Conservation (phyloP, 495 filamentous ascomycete species). For the Aspergillus panamensis region DNA sequence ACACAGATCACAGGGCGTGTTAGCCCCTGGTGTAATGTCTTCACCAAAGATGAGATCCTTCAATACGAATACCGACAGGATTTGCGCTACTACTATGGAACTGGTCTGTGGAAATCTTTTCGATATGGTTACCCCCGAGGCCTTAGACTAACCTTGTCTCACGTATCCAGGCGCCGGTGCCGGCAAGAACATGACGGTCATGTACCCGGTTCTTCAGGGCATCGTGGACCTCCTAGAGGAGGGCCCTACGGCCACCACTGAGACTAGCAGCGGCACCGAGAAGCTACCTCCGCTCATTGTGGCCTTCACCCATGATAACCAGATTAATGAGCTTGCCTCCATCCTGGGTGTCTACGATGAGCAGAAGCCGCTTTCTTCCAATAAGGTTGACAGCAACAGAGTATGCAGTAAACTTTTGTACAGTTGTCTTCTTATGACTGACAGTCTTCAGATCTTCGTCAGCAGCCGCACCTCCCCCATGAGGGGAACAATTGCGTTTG, state of each 20-base stretch:
- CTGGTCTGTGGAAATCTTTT: constrained; percentile 4
- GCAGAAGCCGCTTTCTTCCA: constrained; percentile 36
- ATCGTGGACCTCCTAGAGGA: constrained; percentile 45
- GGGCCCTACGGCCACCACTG: constrained; percentile 40
- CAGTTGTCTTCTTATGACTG: no score
- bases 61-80: constrained; percentile 59
- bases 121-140: background rate
- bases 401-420: constrained; percentile 26
- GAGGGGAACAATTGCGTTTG: constrained; percentile 54
- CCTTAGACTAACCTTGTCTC: background rate
- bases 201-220: constrained; percentile 28
- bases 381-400: constrained; percentile 11
- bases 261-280: constrained; percentile 35
- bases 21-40: constrained; percentile 52
- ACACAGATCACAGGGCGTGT: constrained; percentile 52
- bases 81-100: constrained; percentile 57
- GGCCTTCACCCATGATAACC: constrained; percentile 57
- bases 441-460: constrained; percentile 31
- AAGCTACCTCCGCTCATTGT: constrained; percentile 47
- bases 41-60: constrained; percentile 49
- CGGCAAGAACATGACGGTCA: constrained; percentile 17
- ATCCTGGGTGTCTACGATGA: constrained; percentile 53
- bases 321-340: constrained; percentile 53
- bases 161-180: constrained; percentile 40
- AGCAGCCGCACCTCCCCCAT: constrained; percentile 48